Evolutionary conservation across 306 rosid species (phyloP), one percentile per base, ranked within the genome.

Genomic region (Vicia sativa): DNA sequence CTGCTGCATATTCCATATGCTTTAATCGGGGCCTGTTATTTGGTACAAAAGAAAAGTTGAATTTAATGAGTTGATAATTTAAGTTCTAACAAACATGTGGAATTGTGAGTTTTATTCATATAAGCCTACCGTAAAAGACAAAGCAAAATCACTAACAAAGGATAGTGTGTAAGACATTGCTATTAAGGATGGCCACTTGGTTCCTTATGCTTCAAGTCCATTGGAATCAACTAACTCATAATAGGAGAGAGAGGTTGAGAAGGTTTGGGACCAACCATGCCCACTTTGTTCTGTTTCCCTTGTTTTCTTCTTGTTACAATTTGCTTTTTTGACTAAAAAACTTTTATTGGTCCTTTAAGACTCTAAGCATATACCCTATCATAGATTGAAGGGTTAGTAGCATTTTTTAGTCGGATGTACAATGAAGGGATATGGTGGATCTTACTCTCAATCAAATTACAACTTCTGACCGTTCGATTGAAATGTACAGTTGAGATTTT

Each of bases 181-280:
- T 46, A 63, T 53, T 41, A 68, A 81, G 42, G 60, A 56, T 35
- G 70, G 69, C 75, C 79, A 64, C 76, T 25, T 69, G 58, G 82
- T 69, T 64, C 77, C 80, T 73, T 76, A 2, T 43, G 72, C 2
- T 58, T 43, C 35, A 21, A 58, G 37, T 7, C 71, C 73, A 68
- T 48, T 43, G 71, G 59, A 85, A 68, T 69, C 72, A 67, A 65
- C 72, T 74, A 21, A 46, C 21, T 19, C 45, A 41, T 59, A 74
- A 50, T 70, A 65, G 23, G 23, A 19, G 56, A 39, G 55, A 60
- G 67, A 77, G 43, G 69, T 45, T 61, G 74, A 28, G 43, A 39
- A 23, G 44, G 59, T 5, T 42, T 56, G 39, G 78, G 67, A 50
- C 69, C 59, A 64, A 37, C 72, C 57, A 19, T 77, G 42, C 63